Evolutionary conservation across 352 stramenopile species (phyloP), one percentile per base, ranked within the genome.

Genomic region (Pilasporangium apinafurcum): DNA sequence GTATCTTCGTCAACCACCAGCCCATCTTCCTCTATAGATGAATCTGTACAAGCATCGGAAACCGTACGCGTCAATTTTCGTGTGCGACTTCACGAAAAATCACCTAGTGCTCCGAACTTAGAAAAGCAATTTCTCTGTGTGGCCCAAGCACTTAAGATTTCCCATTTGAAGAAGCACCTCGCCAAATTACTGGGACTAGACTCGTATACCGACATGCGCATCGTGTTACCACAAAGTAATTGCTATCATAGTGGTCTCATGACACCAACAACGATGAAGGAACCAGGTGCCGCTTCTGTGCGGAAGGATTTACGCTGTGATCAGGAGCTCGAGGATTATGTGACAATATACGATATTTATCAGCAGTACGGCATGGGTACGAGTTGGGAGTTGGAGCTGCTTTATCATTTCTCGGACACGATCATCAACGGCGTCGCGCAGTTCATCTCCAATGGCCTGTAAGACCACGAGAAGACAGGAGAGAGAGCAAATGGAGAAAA

Each of bases 301-400:
- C 72, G 78, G 24, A 69, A 81, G 29, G 78, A 91, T 40, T 47
- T 91, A 48, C 61, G 65, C 37, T 86, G 68, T 38, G 75, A 91
- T 48, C 78, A 91, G 30, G 73, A 87, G 50, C 59, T 88, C 7
- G 67, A 86, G 40, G 63, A 86, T 57, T 82, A 68, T 51, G 55
- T 87, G 38, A 75, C 56, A 31, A 60, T 91, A 43, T 64, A 70
- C 45, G 78, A 87, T 69, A 81, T 91, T 73, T 91, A 91, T 69
- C 55, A 83, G 48, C 78, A 91, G 60, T 91, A 88, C 51, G 68
- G 60, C 37, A 81, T 77, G 62, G 70, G 71, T 45, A 73, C 53
- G 18, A 59, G 59, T 24, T 88, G 78, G 78, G 65, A 91, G 41
- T 55, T 91, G 30, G 63, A 76, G 18, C 60, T 91, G 34, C 56